A percentile compares a stretch with the other conserved stretches of the same genome.
Evolutionary conservation across 768 basidiomycete genomes (phyloP).

Genomic region (Cubamyces sp.): DNA sequence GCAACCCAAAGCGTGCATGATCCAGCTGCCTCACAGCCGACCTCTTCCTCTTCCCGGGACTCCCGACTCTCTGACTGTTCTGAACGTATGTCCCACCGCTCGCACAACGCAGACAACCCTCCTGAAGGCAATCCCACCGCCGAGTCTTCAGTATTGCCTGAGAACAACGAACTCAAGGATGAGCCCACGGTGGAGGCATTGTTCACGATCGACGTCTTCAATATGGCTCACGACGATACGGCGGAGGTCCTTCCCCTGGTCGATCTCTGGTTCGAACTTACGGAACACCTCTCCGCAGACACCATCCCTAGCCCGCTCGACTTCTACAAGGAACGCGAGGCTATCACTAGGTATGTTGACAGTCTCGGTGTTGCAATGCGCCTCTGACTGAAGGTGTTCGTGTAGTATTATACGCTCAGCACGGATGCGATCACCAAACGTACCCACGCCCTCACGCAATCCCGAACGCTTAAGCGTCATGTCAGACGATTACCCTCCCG

Average conservation of each 20-base stretch:
- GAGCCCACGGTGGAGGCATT: neutral
- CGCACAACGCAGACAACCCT: neutral
- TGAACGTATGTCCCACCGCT: no score
- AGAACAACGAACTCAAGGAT: neutral
- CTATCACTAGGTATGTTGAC: conserved; percentile 2
- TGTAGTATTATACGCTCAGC: conserved; percentile 7
- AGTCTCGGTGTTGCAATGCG: no score
- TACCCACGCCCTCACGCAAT: neutral
- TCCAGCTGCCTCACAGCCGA: neutral
- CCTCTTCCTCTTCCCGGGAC: neutral
- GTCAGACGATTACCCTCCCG: neutral
- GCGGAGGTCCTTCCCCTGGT: neutral
- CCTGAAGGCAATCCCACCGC: neutral
- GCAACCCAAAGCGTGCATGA: neutral
- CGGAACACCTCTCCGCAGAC: conserved; percentile 6
- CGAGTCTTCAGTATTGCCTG: neutral
- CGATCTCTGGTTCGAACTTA: conserved; percentile 14
- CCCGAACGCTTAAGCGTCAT: neutral
- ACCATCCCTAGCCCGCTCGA: neutral
- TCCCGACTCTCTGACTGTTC: neutral
- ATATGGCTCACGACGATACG: neutral
- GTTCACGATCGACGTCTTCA: neutral
- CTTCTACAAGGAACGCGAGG: conserved; percentile 6
- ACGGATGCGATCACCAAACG: neutral
- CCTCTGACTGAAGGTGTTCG: no score